Evolutionary conservation across 345 rosid genomes (phyloP).

Genomic region (Corchorus capsularis): DNA sequence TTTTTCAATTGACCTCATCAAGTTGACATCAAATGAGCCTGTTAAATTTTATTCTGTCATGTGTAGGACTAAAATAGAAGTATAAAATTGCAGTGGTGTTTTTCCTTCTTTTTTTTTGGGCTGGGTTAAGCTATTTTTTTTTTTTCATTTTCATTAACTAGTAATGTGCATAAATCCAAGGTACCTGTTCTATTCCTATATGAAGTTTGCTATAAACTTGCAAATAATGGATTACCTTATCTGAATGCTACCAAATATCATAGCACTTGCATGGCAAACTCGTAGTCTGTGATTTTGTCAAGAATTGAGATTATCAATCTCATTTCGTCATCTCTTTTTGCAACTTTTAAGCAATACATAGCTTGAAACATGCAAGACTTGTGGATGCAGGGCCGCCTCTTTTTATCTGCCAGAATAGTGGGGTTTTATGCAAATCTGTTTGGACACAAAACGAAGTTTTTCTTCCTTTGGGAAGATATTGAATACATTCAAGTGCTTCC

Average conservation of each 20-base stretch:
- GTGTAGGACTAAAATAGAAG: neutral
- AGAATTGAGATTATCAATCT: neutral
- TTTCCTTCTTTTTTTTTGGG: neutral
- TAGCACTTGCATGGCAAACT: neutral
- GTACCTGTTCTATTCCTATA: neutral
- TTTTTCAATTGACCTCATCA: neutral
- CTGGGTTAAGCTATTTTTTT: neutral
- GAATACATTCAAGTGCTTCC: constrained; percentile 74
- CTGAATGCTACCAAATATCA: neutral
- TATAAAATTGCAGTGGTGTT: neutral
- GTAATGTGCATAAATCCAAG: neutral
- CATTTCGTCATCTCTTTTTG: neutral
- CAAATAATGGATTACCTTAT: neutral
- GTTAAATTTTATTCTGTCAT: neutral
- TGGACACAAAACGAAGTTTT: constrained; percentile 80
- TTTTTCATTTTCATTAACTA: too few relatives aligned
- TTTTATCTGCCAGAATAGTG: constrained; percentile 82
- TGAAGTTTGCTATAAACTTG: neutral
- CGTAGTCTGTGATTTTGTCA: neutral
- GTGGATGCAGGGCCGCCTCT: constrained; percentile 70
- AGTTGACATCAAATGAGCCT: neutral
- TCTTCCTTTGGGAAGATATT: constrained; percentile 89
- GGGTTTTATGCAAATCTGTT: constrained; percentile 87
- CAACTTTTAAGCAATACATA: neutral
- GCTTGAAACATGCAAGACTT: constrained; percentile 12